Conservation (phyloP, 2,329 filamentous ascomycete genomes). For the Pseudocercospora vitis region DNA sequence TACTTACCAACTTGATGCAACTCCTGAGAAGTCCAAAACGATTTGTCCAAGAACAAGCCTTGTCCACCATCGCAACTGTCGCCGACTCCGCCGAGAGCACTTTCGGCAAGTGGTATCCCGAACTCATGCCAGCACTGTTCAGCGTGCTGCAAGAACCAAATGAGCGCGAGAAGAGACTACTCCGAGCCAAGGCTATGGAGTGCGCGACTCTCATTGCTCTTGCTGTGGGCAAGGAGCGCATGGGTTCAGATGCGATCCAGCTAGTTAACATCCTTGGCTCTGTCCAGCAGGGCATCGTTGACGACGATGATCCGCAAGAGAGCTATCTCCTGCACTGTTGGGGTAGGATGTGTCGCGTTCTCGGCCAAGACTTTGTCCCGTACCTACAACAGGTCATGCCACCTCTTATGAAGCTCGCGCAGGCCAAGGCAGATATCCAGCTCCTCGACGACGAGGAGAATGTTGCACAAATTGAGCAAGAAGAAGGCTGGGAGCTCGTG, state of each 20-base stretch:
- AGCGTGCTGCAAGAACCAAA: slow-evolving; percentile 85
- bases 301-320: slow-evolving; percentile 91
- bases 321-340: slow-evolving; percentile 98
- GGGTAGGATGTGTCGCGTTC: slow-evolving; percentile 96
- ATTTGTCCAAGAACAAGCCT: slow-evolving; percentile 94
- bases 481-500: slow-evolving; percentile 96
- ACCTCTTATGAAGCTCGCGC: slow-evolving; percentile 83
- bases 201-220: slow-evolving; percentile 94
- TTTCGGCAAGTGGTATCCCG: slow-evolving; percentile 93
- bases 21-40: slow-evolving; percentile 89
- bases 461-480: slow-evolving; percentile 85
- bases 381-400: slow-evolving; percentile 94
- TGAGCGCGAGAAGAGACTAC: slow-evolving; percentile 85
- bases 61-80: slow-evolving; percentile 97
- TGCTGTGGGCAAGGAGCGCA: slow-evolving; percentile 89
- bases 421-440: slow-evolving; percentile 95
- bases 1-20: slow-evolving; percentile 81
- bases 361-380: slow-evolving; percentile 85
- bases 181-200: slow-evolving; percentile 98
- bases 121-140: slow-evolving; percentile 91
- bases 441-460: slow-evolving; percentile 93
- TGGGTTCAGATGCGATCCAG: slow-evolving; percentile 81
- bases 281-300: slow-evolving; percentile 83
- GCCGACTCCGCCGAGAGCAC: slow-evolving; percentile 96
- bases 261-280: slow-evolving; percentile 83